Evolutionary conservation across 495 filamentous ascomycete species (phyloP).

Genomic region (Poronia punctata): DNA sequence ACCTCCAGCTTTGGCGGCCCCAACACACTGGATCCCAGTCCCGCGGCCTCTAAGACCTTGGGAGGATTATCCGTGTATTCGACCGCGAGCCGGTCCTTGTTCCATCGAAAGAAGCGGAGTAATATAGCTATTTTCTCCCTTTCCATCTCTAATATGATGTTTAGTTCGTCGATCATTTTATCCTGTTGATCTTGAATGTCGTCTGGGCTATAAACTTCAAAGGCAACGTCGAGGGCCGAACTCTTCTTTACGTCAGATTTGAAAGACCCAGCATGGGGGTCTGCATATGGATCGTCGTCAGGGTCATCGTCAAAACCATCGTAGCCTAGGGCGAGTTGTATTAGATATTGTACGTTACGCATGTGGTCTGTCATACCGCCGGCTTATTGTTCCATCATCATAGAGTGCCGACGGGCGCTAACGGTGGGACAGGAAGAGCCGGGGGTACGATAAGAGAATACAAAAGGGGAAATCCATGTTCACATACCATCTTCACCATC

Average conservation of each 20-base stretch:
- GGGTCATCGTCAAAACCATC: constrained; percentile 62
- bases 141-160: constrained; percentile 76
- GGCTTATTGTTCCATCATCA: not conserved
- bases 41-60: constrained; percentile 75
- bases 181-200: constrained; percentile 82
- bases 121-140: constrained; percentile 86
- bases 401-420: not conserved
- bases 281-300: constrained; percentile 62
- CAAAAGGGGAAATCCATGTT: constrained; percentile 1
- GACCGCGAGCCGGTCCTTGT: constrained; percentile 89
- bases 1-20: constrained; percentile 58
- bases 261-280: constrained; percentile 70
- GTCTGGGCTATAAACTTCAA: constrained; percentile 65
- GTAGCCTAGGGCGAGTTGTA: constrained; percentile 44
- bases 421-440: not conserved
- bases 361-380: no score
- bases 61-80: constrained; percentile 83
- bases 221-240: constrained; percentile 78
- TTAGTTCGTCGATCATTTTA: constrained; percentile 78
- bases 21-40: constrained; percentile 61
- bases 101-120: constrained; percentile 84
- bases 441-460: not conserved
- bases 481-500: constrained; percentile 66
- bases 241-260: constrained; percentile 61
- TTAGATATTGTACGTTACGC: not conserved